These are phyloP conservation scores for Chaetomium sp. DNA, from an alignment of 2,329 filamentous ascomycete genomes.

Conservation along the genomic window DNA sequence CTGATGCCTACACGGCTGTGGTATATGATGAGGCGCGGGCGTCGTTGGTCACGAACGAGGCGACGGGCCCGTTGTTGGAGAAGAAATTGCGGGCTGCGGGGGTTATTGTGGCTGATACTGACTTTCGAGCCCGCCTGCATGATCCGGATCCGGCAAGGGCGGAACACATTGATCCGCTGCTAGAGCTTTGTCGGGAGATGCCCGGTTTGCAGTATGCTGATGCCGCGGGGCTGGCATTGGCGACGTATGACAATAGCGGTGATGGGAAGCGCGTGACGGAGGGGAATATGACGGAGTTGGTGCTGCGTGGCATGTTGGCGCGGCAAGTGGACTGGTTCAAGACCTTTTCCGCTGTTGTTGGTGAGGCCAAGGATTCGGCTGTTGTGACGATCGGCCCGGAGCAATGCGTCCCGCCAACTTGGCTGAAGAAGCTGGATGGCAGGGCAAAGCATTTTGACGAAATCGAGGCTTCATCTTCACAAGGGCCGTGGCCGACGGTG, in stretches of 20 bases:
- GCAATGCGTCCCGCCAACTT: background rate
- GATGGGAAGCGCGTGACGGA: background rate
- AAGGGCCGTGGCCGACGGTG: too few species aligned
- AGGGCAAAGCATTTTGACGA: too few species aligned
- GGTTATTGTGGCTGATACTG: constrained; percentile 26
- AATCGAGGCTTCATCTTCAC: too few species aligned
- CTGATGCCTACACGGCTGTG: constrained; percentile 33
- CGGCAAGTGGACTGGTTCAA: background rate
- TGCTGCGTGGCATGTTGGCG: background rate
- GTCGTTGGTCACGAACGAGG: constrained; percentile 29
- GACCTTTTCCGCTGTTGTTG: constrained; percentile 26
- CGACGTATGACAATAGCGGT: background rate
- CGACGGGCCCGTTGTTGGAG: constrained; percentile 15
- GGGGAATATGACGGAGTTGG: background rate
- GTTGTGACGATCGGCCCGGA: background rate
- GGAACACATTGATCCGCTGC: constrained; percentile 18
- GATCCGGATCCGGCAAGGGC: constrained; percentile 5
- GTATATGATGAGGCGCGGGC: constrained; percentile 32
- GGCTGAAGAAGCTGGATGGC: background rate
- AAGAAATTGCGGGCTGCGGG: constrained; percentile 24
- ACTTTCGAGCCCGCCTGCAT: constrained; percentile 31
- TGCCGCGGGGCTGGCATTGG: background rate
- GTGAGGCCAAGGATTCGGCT: background rate
- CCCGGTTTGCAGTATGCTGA: constrained; percentile 23
- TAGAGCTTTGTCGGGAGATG: constrained; percentile 25